Percentiles rank a stretch among this genome's conserved stretches.
These are phyloP conservation scores for Sugiyamaella valdiviana DNA, from an alignment of 805 yeast species.

Conservation along the genomic window DNA sequence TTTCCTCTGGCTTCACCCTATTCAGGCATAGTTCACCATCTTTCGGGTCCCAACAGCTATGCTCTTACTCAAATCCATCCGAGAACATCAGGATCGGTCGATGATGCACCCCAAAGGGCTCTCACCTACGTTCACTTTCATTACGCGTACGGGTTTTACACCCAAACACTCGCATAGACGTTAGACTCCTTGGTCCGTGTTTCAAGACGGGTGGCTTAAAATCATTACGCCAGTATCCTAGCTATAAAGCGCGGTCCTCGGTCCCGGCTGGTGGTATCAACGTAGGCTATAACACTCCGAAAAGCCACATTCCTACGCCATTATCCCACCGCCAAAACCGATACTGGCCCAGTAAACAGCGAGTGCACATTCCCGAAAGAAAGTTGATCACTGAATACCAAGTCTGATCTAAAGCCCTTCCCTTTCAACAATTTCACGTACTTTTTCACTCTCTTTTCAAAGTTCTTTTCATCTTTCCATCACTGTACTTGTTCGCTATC, in stretches of 20 bases:
- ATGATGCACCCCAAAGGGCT: constrained; percentile 33
- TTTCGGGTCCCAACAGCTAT: constrained; percentile 42
- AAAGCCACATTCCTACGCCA: constrained; percentile 33
- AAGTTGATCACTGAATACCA: constrained; percentile 25
- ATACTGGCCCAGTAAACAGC: constrained; percentile 35
- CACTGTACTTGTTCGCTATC: constrained; percentile 44
- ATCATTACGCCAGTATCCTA: constrained; percentile 37
- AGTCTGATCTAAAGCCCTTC: constrained; percentile 40
- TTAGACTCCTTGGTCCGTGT: constrained; percentile 41
- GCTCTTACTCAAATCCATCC: constrained; percentile 40
- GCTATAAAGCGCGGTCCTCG: constrained; percentile 35
- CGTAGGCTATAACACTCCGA: constrained; percentile 32
- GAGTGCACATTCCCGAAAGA: constrained; percentile 31
- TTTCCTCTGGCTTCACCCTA: constrained; percentile 43
- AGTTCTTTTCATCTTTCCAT: constrained; percentile 42
- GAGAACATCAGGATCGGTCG: constrained; percentile 38
- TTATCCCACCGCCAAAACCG: constrained; percentile 36
- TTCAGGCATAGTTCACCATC: constrained; percentile 43
- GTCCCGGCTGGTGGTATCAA: constrained; percentile 25
- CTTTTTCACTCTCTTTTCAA: constrained; percentile 42
- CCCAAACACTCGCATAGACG: constrained; percentile 40
- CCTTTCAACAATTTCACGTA: constrained; percentile 42
- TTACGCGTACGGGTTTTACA: constrained; percentile 38
- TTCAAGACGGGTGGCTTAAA: constrained; percentile 35
- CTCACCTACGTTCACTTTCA: constrained; percentile 38